Evolutionary conservation across 176 grass and related monocot genomes (phyloP), one percentile per base, ranked within the genome.

Genomic region (Rhynchospora breviuscula): DNA sequence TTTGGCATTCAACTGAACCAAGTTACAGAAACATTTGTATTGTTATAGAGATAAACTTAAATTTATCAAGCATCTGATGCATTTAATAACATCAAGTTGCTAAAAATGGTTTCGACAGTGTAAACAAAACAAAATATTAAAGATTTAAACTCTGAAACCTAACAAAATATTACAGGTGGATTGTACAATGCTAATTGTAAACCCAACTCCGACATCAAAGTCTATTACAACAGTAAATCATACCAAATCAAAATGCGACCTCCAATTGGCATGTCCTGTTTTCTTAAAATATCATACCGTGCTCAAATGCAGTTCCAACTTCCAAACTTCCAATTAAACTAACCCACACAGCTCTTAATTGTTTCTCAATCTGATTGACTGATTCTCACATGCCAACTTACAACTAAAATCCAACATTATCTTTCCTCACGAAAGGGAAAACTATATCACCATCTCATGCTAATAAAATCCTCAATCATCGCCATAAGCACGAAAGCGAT

Each of bases 401-500:
- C 44, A 48, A 13, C 69, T 48, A 22, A 21, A 73, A 73, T 35
- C 33, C 33, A 35, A 35, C 33, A 35, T 35, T 3, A 35, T 35
- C 33, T 35, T 35, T 35, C 33, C 33, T 35, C 33, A 35, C 33
- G 3, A 35, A n/a, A 35, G 33, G 33, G 3, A 8, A 51, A 6
- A 51, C 10, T 2, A 7, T 4, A 51, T 51, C 10, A 51, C 10
- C 48, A 52, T n/a, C 10, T 52, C 78, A 40, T 33, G 63, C 6
- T 23, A 59, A 61, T 9, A 44, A 74, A 46, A 74, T 67, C 15
- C 22, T 88, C 87, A 84, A 84, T 98, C 89, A 81, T 98, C 92
- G 5, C 90, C 90, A 11, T 94, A 94, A 19, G 92, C 92, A 72
- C 91, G 92, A 83, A 98, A 98, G 0, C 87, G 84, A 67, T 98